Base-by-base conservation (phyloP, 208 protist species). In the Wallacemonas sp. region DNA sequence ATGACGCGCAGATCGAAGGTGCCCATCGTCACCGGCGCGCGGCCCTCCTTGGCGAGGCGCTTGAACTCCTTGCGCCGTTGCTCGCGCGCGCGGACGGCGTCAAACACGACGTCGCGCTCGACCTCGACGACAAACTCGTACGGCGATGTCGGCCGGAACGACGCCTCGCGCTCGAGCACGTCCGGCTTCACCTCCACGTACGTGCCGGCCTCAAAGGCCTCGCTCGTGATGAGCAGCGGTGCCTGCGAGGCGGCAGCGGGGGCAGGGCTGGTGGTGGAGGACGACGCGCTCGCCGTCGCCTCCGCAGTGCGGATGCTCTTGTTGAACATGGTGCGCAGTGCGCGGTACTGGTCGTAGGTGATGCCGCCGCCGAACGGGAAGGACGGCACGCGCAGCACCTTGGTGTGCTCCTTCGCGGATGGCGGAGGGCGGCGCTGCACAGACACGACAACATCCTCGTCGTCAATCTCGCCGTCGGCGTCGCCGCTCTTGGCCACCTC, bases 1-100 rank as follows among this genome's bases (percentile, higher is more conserved):
- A 98, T 94, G 22, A 98, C 76, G 61, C 83, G 86, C 45, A 98
- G 84, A 57, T 95, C 76, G 64, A 98, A 97, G 2, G 87, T 94
- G 32, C 87, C 94, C 78, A 94, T 90, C 59, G 86, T 96, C 3
- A 79, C 76, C 14, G 78, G 86, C 23, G 86, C 86, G 26, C 66
- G 78, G 32, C 82, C 77, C 44, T 96, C 78, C 65, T 82, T 77
- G 48, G 84, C 86, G 3, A 93, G 77, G 31, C 76, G 82, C 42
- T 74, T 63, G 59, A 96, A 94, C 63, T 79, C 73, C 12, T 67
- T 74, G 3, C 85, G 86, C 20, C 91, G 77, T 61, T 86, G 71
- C 74, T 89, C 84, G 45, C 86, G 77, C 11, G 87, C 79, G 31
- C 76, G 75, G 31, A 89, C 81, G 44, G 87, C 84, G 65, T 94